Percentiles rank a stretch among this genome's conserved stretches.
Conservation (phyloP, 257 asterid genomes). For the Gardenia jasminoides region DNA sequence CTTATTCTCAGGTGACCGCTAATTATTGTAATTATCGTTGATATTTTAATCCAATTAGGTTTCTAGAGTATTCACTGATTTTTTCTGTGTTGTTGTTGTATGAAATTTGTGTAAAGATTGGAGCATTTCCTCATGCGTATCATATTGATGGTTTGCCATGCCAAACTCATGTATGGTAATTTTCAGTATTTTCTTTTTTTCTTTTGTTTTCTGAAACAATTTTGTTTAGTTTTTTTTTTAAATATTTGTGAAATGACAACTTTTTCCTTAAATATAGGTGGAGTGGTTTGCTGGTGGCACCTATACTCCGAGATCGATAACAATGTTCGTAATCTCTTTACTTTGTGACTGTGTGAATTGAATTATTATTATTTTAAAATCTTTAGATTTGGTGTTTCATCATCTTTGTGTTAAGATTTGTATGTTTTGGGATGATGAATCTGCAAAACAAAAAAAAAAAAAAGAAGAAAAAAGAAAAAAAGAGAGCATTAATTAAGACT, state of each 20-base stretch:
- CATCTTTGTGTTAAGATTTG: slow-evolving; percentile 10
- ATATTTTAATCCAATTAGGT: no score
- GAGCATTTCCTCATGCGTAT: slow-evolving; percentile 68
- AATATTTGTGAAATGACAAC: not conserved
- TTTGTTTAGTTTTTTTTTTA: not conserved
- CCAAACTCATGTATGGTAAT: slow-evolving; percentile 61
- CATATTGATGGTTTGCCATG: slow-evolving; percentile 68
- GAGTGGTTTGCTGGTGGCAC: slow-evolving; percentile 35
- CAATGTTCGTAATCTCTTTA: not conserved
- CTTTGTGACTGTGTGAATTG: not conserved
- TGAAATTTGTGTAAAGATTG: slow-evolving; percentile 37
- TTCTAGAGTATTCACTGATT: not conserved
- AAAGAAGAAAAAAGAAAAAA: no score
- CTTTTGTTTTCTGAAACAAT: not conserved
- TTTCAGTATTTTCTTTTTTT: not conserved
- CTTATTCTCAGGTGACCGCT: slow-evolving; percentile 63
- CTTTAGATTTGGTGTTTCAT: not conserved
- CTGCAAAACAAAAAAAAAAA: no score
- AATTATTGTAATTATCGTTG: not conserved
- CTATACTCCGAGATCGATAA: slow-evolving; percentile 3
- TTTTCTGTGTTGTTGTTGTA: not conserved
- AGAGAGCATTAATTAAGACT: no score
- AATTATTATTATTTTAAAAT: not conserved
- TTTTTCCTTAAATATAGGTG: slow-evolving; percentile 25
- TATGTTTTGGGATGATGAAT: no score